These are phyloP conservation scores for Fusarium verrucosum DNA, from an alignment of 2,329 filamentous ascomycete genomes.

Conservation along the genomic window DNA sequence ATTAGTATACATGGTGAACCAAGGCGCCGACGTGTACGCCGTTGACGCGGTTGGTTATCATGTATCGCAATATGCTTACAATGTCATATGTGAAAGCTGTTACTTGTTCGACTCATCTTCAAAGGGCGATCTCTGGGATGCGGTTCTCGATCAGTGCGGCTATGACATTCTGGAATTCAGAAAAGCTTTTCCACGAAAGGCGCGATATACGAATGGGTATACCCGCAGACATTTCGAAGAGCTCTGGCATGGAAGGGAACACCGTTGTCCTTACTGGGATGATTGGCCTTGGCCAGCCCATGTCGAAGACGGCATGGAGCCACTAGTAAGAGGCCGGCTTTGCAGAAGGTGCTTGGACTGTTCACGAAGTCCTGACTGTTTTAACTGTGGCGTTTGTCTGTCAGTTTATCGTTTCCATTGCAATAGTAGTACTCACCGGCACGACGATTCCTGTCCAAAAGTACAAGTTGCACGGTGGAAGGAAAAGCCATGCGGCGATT, in stretches of 20 bases:
- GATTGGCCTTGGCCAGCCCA: neutral
- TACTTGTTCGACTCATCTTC: accelerated
- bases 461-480: neutral
- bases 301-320: neutral
- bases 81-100: neutral
- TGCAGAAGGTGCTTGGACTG: accelerated
- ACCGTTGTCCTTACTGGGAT: neutral
- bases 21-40: neutral
- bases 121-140: neutral
- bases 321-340: neutral
- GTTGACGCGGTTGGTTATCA: neutral
- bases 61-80: neutral
- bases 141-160: neutral
- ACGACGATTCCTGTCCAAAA: accelerated
- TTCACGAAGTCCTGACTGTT: accelerated
- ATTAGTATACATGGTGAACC: too few relatives aligned
- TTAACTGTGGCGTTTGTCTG: neutral
- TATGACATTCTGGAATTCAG: neutral
- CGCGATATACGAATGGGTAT: neutral
- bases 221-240: neutral
- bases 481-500: accelerated
- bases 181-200: accelerated
- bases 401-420: neutral
- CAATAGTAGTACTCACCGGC: accelerated
- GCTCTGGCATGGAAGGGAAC: neutral